Evolutionary conservation across 805 yeast genomes (phyloP), one percentile per base, ranked within the genome.

Genomic region (Brettanomyces naardenensis): DNA sequence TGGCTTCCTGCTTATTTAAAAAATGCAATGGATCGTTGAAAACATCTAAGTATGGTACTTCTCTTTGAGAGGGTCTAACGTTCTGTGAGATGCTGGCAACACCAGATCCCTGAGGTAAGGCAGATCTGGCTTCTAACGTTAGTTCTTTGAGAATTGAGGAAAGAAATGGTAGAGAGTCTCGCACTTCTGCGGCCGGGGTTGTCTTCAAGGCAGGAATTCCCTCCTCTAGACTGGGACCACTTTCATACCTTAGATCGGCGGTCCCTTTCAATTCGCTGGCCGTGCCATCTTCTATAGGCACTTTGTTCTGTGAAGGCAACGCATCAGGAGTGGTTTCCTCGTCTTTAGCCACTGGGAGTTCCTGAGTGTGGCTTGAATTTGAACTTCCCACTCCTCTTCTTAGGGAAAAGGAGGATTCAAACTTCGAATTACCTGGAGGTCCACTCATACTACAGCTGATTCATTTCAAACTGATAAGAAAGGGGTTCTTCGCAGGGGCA

Each of bases 21-120:
- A 56, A 63, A 30, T 57, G 56, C 6, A 62, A 34, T 2, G 67
- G 66, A 23, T 64, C 47, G 9, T 19, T 27, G 26, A 41, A 40
- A 5, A 21, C 14, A 6, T 35, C 46, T 23, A 51, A 51, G 35
- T 26, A 36, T 20, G 31, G 17, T 19, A 22, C 9, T 11, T 25
- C 31, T 6, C 7, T n/a, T 6, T 11, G 4, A 18, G 26, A 23
- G 7, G 26, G 11, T 9, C 26, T 23, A 23, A 9, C 11, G 6
- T 30, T 19, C 6, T 19, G 14, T 6, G n/a, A 6, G 6, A n/a
- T 15, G 11, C 18, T 30, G 6, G 33, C 13, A n/a, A 20, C 21
- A 19, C n/a, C 6, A 34, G 25, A 20, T 27, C 26, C 14, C 23
- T 38, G 15, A 21, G 23, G 14, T 17, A 29, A 19, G 7, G 22